phyloP scores from a whole-genome alignment of 306 rosid genomes.

The Prunus davidiana region DNA sequence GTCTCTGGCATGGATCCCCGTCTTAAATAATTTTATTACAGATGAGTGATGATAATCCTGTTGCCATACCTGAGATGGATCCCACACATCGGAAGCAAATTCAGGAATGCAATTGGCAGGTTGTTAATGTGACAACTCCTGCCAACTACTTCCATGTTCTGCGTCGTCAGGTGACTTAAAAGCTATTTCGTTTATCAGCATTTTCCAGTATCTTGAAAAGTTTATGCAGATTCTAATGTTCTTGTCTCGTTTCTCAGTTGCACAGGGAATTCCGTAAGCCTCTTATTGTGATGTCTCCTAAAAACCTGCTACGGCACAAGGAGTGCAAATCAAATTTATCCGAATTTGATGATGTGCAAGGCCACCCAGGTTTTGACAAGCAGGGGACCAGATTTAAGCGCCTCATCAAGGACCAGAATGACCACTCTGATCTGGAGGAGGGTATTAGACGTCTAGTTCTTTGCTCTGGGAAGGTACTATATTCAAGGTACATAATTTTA shows the following conservation, averaged over 20 bases:
- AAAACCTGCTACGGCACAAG: slow-evolving; percentile 89
- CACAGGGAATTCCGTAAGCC: slow-evolving; percentile 96
- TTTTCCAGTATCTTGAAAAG: not conserved
- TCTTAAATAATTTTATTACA: slow-evolving; percentile 41
- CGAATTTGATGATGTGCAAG: slow-evolving; percentile 96
- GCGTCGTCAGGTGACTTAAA: slow-evolving; percentile 80
- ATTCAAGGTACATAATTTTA: not conserved
- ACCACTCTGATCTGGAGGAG: slow-evolving; percentile 71
- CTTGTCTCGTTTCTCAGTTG: slow-evolving; percentile 43
- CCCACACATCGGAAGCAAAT: slow-evolving; percentile 85
- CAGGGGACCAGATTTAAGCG: slow-evolving; percentile 99
- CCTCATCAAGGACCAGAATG: slow-evolving; percentile 83
- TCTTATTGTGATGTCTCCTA: slow-evolving; percentile 92
- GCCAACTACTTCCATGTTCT: slow-evolving; percentile 97
- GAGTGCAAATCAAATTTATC: slow-evolving; percentile 88
- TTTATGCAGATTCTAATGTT: slow-evolving; percentile 12
- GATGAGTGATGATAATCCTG: slow-evolving; percentile 98
- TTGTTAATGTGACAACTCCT: slow-evolving; percentile 95
- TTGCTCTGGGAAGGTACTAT: slow-evolving; percentile 87
- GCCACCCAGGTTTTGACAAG: slow-evolving; percentile 97
- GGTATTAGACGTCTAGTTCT: slow-evolving; percentile 84
- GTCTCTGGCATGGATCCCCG: slow-evolving; percentile 3
- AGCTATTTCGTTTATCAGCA: slow-evolving; percentile 15
- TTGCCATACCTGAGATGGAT: slow-evolving; percentile 95
- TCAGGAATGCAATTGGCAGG: slow-evolving; percentile 98